phyloP scores from a whole-genome alignment of 2,329 filamentous ascomycete genomes.

The Huntiella abstrusa region DNA sequence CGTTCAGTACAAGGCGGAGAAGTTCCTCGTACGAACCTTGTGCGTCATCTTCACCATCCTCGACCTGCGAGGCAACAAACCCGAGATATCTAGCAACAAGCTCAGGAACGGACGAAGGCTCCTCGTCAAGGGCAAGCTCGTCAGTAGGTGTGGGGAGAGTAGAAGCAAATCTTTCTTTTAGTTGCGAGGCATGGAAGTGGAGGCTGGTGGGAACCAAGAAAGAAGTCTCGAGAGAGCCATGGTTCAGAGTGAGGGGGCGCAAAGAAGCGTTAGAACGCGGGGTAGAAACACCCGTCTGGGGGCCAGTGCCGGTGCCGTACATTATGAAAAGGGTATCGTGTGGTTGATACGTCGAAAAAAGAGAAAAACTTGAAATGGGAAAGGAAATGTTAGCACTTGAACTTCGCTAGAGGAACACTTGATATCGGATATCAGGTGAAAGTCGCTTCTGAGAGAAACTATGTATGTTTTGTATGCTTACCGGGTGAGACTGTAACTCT shows the following conservation, averaged over 20 bases:
- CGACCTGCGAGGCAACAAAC: conserved; percentile 72
- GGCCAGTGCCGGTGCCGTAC: conserved; percentile 69
- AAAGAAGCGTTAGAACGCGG: conserved; percentile 85
- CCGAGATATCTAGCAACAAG: conserved; percentile 86
- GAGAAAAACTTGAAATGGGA: background rate
- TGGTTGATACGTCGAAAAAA: background rate
- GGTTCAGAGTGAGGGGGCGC: conserved; percentile 72
- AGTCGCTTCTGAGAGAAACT: background rate
- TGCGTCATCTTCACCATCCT: conserved; percentile 77
- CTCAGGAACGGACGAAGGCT: conserved; percentile 89
- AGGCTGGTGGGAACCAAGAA: conserved; percentile 89
- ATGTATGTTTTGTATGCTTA: background rate
- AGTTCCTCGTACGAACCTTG: conserved; percentile 85
- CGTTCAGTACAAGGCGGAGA: conserved; percentile 77
- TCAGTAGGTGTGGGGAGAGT: conserved; percentile 83
- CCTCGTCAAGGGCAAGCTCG: conserved; percentile 92
- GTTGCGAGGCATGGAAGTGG: conserved; percentile 87
- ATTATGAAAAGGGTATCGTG: conserved; percentile 31
- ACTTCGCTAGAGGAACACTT: no score
- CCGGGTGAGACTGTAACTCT: no score
- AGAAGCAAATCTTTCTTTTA: conserved; percentile 76
- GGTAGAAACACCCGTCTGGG: conserved; percentile 92
- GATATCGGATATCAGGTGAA: no score
- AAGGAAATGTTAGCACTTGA: background rate
- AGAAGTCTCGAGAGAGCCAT: conserved; percentile 89